Evolutionary conservation across 345 rosid species (phyloP), one percentile per base, ranked within the genome.

Genomic region (Citrus unshiu): DNA sequence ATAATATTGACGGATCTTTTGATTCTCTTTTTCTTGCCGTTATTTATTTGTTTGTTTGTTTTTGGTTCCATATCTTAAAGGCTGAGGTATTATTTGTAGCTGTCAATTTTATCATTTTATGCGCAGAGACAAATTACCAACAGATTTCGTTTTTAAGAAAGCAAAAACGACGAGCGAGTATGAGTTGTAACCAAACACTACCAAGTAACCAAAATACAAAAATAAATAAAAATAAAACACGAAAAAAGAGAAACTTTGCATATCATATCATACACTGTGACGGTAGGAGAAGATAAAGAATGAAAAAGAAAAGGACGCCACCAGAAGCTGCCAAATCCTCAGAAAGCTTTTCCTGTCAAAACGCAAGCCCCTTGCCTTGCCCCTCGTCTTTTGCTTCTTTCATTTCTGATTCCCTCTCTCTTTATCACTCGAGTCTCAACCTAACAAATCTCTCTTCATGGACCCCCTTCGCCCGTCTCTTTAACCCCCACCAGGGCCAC

Each of bases 271-370:
- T 39, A 66, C 19, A 46, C 10, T 39, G 37, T 3, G 5, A 16
- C 67, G 7, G 32, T 27, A 9, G 27, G 29, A 32, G 22, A 58
- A 21, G 72, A 63, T 21, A 64, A 58, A 78, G 83, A 74, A 78
- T 66, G 81, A 74, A 68, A 80, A 67, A 9, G 82, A 87, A 79
- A 74, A 81, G 24, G 84, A 87, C 84, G 66, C 35, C 79, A 70
- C 35, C 79, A 65, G 77, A 77, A 81, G 27, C 68, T 67, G 74
- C 74, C 87, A 82, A 77, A 70, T 67, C 18, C 73, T 70, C 22
- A 46, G 67, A 77, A 75, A 49, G 39, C 68, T 32, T 75, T 73
- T 73, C 78, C 37, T 68, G 58, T 73, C 82, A 43, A 62, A n/a
- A 61, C 21, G 59, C 21, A 25, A 27, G 2, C 61, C 4, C 39